Evolutionary conservation across 2,329 filamentous ascomycete genomes (phyloP).

Genomic region (Aphanocladium album): DNA sequence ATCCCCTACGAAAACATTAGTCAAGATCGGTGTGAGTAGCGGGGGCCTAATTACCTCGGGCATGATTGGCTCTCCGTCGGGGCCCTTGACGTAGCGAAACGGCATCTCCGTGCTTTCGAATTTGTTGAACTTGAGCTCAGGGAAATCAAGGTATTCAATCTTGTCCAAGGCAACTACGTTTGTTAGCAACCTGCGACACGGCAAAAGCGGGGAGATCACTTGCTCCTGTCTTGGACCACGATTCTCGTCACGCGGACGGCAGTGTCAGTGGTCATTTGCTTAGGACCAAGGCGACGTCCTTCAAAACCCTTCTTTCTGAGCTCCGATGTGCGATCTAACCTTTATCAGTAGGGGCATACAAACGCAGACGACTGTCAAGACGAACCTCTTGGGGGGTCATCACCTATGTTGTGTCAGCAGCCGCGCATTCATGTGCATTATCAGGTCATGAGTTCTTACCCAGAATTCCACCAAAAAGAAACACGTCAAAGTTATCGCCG

Average conservation of each 20-base stretch:
- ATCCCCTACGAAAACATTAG: conserved; percentile 61
- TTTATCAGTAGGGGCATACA: conserved; percentile 16
- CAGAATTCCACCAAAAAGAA: conserved; percentile 92
- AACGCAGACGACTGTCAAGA: conserved; percentile 17
- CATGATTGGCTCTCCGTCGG: conserved; percentile 79
- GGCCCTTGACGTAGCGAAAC: conserved; percentile 83
- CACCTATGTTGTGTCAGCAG: conserved; percentile 50
- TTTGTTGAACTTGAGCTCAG: conserved; percentile 83
- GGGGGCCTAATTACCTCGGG: conserved; percentile 61
- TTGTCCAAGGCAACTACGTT: conserved; percentile 66
- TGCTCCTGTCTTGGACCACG: conserved; percentile 79
- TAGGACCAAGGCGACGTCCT: conserved; percentile 79
- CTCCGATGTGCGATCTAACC: conserved; percentile 86
- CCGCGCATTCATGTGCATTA: conserved; percentile 9
- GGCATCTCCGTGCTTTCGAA: conserved; percentile 97
- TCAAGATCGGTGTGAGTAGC: neutral
- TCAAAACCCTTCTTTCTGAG: conserved; percentile 88
- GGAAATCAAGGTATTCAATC: conserved; percentile 79
- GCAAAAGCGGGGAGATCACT: conserved; percentile 21
- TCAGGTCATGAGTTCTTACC: conserved; percentile 48
- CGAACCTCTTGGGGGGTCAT: conserved; percentile 87
- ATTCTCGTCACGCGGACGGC: conserved; percentile 90
- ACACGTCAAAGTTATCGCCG: conserved; percentile 77
- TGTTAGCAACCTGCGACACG: conserved; percentile 14
- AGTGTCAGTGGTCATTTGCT: conserved; percentile 98